A percentile compares a stretch with the other conserved stretches of the same genome.
Conservation (phyloP, 805 yeast genomes). For the Wickerhamia fluorescens region DNA sequence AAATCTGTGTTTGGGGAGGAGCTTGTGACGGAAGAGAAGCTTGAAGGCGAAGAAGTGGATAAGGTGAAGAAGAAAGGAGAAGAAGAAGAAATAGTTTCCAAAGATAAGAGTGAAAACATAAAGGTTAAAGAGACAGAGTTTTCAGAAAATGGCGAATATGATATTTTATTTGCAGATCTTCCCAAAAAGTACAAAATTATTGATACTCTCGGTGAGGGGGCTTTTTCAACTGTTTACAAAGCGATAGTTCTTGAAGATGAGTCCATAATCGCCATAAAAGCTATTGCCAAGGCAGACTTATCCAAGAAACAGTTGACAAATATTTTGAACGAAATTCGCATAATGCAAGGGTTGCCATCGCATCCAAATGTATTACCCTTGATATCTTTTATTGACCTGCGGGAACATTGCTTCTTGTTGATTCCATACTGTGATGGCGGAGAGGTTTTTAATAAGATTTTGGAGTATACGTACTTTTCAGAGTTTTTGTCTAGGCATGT, state of each 20-base stretch:
- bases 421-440: conserved; percentile 72
- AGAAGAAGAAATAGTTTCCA: too few species aligned
- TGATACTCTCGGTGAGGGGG: conserved; percentile 67
- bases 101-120: too few species aligned
- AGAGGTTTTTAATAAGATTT: conserved; percentile 74
- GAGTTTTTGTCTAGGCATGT: conserved; percentile 70
- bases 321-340: conserved; percentile 63
- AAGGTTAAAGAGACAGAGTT: too few species aligned
- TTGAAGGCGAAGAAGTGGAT: too few species aligned
- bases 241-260: conserved; percentile 46
- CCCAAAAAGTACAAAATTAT: conserved; percentile 26
- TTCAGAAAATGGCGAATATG: too few species aligned
- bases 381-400: conserved; percentile 45
- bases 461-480: conserved; percentile 67
- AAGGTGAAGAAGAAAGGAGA: too few species aligned
- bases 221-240: conserved; percentile 78
- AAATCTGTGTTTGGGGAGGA: too few species aligned
- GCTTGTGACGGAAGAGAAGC: too few species aligned
- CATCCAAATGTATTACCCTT: conserved; percentile 52
- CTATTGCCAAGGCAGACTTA: conserved; percentile 58
- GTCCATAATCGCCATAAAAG: conserved; percentile 61
- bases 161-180: too few species aligned
- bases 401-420: conserved; percentile 51
- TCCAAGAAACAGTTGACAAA: conserved; percentile 45
- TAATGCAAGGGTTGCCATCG: conserved; percentile 50